Evolutionary conservation across 805 yeast species (phyloP).

Genomic region (Kodamaea leandrae): DNA sequence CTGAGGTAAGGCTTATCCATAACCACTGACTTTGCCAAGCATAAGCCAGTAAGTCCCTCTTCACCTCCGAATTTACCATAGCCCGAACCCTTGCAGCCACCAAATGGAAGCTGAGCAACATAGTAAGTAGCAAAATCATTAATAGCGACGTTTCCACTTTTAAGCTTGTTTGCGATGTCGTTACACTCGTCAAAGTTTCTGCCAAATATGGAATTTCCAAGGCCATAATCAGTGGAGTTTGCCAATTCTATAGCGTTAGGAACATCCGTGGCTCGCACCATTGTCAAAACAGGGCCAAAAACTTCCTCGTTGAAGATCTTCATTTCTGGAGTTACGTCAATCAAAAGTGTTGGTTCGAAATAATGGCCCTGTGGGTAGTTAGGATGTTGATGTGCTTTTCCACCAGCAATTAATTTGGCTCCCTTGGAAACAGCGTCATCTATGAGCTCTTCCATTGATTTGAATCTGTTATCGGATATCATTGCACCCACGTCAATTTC

Average conservation of each 20-base stretch:
- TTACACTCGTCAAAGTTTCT: conserved; percentile 54
- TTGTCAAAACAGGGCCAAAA: conserved; percentile 85
- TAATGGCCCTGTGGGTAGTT: conserved; percentile 95
- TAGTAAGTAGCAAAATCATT: conserved; percentile 97
- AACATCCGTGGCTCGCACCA: conserved; percentile 67
- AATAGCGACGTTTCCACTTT: conserved; percentile 91
- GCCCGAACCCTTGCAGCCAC: conserved; percentile 91
- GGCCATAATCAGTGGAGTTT: conserved; percentile 81
- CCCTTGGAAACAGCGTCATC: conserved; percentile 74
- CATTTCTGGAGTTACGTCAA: conserved; percentile 75
- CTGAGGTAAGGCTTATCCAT: conserved; percentile 74
- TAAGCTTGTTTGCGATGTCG: conserved; percentile 58
- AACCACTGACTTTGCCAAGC: conserved; percentile 83
- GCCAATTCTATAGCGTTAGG: conserved; percentile 75
- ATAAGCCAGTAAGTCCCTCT: conserved; percentile 90
- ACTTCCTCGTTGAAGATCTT: conserved; percentile 84
- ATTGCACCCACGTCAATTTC: conserved; percentile 96
- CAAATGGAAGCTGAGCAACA: conserved; percentile 95
- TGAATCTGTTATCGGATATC: conserved; percentile 76
- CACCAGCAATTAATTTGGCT: conserved; percentile 81
- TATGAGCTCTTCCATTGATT: conserved; percentile 61
- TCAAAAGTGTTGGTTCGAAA: conserved; percentile 84
- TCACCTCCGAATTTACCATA: conserved; percentile 98
- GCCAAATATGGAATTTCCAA: conserved; percentile 92
- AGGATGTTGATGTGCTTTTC: conserved; percentile 77